Base-by-base conservation (phyloP, 177 flowering plant species). In the Vitis hybrid region DNA sequence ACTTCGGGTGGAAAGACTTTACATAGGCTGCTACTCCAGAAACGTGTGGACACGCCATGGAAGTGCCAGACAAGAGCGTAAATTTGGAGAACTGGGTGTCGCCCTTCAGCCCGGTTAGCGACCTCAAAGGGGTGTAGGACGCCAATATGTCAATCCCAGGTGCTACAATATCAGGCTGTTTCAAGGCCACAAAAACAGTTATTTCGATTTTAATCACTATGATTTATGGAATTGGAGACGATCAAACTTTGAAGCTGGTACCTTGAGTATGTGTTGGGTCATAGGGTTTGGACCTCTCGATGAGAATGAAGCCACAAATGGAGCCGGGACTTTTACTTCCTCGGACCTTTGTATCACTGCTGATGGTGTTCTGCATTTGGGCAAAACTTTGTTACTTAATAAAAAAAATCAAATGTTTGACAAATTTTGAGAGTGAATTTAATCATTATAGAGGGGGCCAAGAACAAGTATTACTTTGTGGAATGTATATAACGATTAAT, bases 31-130 rank as follows among this genome's bases (percentile, higher is more conserved):
- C 90, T 6, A 72, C 84, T 0, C 87, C 90, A 14, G 83, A 84
- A 49, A 81, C 89, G 50, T 90, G 90, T 0, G 91, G 93, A 58
- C 91, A 86, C 1, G 95, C 85, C 91, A 89, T 89, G 55, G 91
- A 89, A 48, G 91, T 87, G 1, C 93, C 91, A 1, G 90, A 89
- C 90, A 86, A 78, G 71, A 89, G 64, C 0, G 79, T 82, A 51
- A 79, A 87, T 56, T 82, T 74, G 8, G 91, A 81, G 17, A 59
- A 72, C 35, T 68, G 88, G 21, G 79, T 83, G 57, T 89, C 90
- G 2, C 86, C 89, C 74, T 76, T 65, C 52, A 67, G 54, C 21
- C 86, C 88, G 2, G 88, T 85, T 1, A 84, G 78, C n/a, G 93
- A 66, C 60, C 66, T 79, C 84, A 86, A 2, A 2, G 83, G 85